phyloP scores from a whole-genome alignment of 2,329 filamentous ascomycete genomes.

The Trichoderma endophyticum region DNA sequence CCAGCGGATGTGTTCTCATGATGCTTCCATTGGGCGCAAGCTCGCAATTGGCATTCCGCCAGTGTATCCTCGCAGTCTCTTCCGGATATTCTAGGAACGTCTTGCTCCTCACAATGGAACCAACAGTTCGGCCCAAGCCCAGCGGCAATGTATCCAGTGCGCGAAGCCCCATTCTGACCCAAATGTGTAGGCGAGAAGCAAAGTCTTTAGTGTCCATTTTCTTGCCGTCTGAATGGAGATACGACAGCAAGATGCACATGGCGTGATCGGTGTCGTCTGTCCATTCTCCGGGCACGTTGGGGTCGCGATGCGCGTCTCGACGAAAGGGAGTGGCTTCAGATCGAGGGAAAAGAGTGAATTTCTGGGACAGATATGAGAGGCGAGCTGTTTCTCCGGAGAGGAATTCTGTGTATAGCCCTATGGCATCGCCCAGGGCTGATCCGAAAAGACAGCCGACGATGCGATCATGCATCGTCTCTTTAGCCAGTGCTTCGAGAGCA shows the following conservation, averaged over 20 bases:
- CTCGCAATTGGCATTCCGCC: conserved; percentile 38
- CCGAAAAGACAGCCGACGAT: conserved; percentile 47
- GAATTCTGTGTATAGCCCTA: conserved; percentile 55
- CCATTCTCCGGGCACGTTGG: conserved; percentile 44
- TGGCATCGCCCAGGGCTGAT: conserved; percentile 52
- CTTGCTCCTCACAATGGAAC: conserved; percentile 40
- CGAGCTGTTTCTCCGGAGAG: conserved; percentile 36
- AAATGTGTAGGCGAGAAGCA: conserved; percentile 44
- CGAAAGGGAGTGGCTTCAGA: conserved; percentile 40
- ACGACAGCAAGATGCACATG: conserved; percentile 47
- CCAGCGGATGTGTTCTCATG: conserved; percentile 52
- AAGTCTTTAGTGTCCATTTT: conserved; percentile 39
- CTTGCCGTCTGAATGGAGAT: conserved; percentile 41
- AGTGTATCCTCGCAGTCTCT: conserved; percentile 38
- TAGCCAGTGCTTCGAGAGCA: conserved; percentile 22
- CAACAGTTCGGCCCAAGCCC: conserved; percentile 47
- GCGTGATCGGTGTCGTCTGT: conserved; percentile 56
- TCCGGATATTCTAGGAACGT: conserved; percentile 41
- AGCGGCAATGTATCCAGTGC: conserved; percentile 46
- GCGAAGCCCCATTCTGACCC: conserved; percentile 46
- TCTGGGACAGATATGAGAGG: conserved; percentile 36
- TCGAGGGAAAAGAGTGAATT: conserved; percentile 38
- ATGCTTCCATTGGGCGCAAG: conserved; percentile 51
- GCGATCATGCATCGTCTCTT: conserved; percentile 33
- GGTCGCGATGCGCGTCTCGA: conserved; percentile 44